Conservation (phyloP, 306 rosid species). For the Pterocarpus santalinus region DNA sequence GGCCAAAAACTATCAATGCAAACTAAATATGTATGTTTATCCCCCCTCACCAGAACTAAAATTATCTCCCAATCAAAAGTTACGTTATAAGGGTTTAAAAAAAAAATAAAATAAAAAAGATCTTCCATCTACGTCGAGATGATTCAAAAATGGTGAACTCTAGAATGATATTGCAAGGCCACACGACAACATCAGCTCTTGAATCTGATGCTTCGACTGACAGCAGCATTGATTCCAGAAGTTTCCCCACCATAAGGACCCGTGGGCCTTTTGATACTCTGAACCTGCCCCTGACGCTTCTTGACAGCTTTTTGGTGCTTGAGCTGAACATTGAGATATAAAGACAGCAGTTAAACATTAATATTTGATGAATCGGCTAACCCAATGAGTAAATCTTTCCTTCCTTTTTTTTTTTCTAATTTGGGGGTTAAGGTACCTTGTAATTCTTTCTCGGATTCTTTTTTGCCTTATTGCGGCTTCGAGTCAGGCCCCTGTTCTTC, state of each 20-base stretch:
- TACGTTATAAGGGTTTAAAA: not conserved
- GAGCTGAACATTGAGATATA: constrained; percentile 55
- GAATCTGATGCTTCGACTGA: constrained; percentile 83
- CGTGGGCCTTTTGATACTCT: constrained; percentile 56
- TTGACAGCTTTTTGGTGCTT: constrained; percentile 75
- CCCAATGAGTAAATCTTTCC: not conserved
- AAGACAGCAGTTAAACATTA: constrained; percentile 2
- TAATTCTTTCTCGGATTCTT: constrained; percentile 97
- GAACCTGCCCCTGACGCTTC: constrained; percentile 80
- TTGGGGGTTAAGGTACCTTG: constrained; percentile 64
- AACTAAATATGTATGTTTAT: constrained; percentile 17
- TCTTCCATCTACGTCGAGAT: not conserved
- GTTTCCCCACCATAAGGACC: constrained; percentile 81
- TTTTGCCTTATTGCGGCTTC: constrained; percentile 66
- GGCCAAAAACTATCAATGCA: not conserved
- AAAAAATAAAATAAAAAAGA: not conserved
- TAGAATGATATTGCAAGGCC: not conserved
- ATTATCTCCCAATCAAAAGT: not conserved
- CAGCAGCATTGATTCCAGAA: constrained; percentile 75
- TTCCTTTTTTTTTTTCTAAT: too few relatives aligned
- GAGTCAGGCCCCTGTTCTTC: constrained; percentile 89
- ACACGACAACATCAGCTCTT: constrained; percentile 48
- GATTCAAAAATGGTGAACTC: constrained; percentile 34
- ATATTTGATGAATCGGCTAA: constrained; percentile 1
- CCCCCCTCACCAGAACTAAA: too few relatives aligned